Base-by-base conservation (phyloP, 1,284 basidiomycete species). In the Phenoliferia sp. region DNA sequence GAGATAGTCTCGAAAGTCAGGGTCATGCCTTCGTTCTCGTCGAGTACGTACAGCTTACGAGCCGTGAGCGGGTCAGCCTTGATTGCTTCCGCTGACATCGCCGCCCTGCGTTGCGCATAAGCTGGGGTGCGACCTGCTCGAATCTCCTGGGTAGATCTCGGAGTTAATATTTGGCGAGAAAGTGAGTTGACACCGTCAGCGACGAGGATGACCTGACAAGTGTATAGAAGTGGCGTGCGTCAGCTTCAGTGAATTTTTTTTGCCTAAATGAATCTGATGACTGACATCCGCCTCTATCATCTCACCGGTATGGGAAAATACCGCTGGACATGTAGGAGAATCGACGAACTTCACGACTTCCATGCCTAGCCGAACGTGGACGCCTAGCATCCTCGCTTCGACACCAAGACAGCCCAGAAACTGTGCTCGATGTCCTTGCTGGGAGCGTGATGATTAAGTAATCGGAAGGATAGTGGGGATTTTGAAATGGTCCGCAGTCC, bases 361-460 rank as follows among this genome's bases (percentile, higher is more conserved):
- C 3, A 48, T 16, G 2, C 65, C 62, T 54, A 56, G 54, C 1
- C 65, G 63, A 35, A 72, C 58, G 3, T 54, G 33, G 48, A 67
- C 63, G 15, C 63, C 63, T 9, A 72, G 36, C 48, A 74, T 10
- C 2, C 67, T 59, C 15, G 73, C 73, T 44, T 74, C 71, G 4
- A 61, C 60, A 1, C 73, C 73, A 7, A 74, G 62, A 1, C 64
- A 62, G 3, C 71, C 73, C 35, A 74, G 63, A 12, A 65, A 74
- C 19, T 64, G 39, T 0, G 67, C 64, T 12, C 73, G 66, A 16
- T 66, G 62, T 5, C 73, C 73, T 62, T 68, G 70, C 35, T 44
- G 39, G 12, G 39, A 22, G 22, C 12, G 22, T 12, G 12, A 44
- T 12, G 39, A 22, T 44, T 12, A 22, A 22, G 12, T 12, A 44